These are phyloP conservation scores for Eucalyptus cladocalyx DNA, from an alignment of 345 rosid genomes.

Conservation along the genomic window DNA sequence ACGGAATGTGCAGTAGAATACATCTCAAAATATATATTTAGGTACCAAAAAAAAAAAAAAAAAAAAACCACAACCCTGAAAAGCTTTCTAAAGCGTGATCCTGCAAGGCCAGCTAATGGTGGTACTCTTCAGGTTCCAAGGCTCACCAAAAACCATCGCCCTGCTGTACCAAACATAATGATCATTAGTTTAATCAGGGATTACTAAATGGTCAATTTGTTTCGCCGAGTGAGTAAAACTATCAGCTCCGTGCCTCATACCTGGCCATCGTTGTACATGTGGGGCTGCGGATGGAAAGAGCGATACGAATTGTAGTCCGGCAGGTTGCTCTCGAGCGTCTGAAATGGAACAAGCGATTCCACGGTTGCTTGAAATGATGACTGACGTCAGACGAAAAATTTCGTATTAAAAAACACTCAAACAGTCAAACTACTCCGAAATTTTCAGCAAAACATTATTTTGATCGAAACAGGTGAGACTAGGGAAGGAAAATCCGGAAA, in stretches of 20 bases:
- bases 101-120: background rate
- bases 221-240: fast-evolving
- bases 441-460: background rate
- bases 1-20: background rate
- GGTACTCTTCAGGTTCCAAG: background rate
- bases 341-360: background rate
- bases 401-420: background rate
- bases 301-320: background rate
- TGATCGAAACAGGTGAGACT: background rate
- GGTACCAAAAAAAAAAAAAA: background rate
- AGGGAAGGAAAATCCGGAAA: background rate
- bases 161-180: background rate
- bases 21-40: background rate
- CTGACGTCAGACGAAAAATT: background rate
- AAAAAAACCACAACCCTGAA: background rate
- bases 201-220: background rate
- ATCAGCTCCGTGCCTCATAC: background rate
- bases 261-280: background rate
- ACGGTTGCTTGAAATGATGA: background rate
- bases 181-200: background rate
- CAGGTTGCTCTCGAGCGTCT: background rate
- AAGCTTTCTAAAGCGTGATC: background rate
- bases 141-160: background rate
- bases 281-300: background rate
- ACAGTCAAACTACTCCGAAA: background rate